phyloP scores from a whole-genome alignment of 1,284 basidiomycete species.

The Agaricales sp. region DNA sequence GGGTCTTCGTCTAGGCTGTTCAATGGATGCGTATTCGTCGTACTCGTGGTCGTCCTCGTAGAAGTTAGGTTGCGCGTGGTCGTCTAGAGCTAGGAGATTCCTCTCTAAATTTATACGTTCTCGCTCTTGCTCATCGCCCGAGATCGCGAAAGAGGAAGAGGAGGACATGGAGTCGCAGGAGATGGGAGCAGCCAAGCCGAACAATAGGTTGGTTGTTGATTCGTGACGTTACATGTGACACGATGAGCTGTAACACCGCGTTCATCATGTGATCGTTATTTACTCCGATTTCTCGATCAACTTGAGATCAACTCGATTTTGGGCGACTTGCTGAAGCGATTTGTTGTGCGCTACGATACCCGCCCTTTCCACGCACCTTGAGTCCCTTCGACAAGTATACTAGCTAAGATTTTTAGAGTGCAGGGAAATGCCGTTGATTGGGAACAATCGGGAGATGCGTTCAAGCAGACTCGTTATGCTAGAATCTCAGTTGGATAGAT shows the following conservation, averaged over 20 bases:
- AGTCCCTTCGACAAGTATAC: too few relatives aligned
- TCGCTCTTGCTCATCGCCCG: constrained; percentile 59
- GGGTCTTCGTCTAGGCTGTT: constrained; percentile 59
- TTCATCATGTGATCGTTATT: constrained; percentile 1
- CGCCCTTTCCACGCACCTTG: too few relatives aligned
- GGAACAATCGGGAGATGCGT: too few relatives aligned
- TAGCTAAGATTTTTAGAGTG: too few relatives aligned
- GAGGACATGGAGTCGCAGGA: neutral
- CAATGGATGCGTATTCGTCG: constrained; percentile 27
- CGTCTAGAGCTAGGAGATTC: constrained; percentile 59
- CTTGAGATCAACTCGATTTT: too few relatives aligned
- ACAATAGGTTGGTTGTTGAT: too few relatives aligned
- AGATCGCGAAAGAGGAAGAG: constrained; percentile 27
- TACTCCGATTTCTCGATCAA: too few relatives aligned
- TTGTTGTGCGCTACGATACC: too few relatives aligned
- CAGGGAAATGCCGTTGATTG: too few relatives aligned
- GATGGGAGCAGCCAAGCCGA: neutral
- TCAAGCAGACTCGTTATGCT: too few relatives aligned
- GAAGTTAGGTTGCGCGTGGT: constrained; percentile 55
- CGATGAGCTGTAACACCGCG: neutral
- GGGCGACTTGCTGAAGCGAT: too few relatives aligned
- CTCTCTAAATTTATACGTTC: constrained; percentile 64
- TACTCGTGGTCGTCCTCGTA: constrained; percentile 30
- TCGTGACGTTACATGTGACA: neutral
- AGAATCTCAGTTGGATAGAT: too few relatives aligned